phyloP scores from a whole-genome alignment of 2,329 filamentous ascomycete species.

The Colletotrichum orbiculare region DNA sequence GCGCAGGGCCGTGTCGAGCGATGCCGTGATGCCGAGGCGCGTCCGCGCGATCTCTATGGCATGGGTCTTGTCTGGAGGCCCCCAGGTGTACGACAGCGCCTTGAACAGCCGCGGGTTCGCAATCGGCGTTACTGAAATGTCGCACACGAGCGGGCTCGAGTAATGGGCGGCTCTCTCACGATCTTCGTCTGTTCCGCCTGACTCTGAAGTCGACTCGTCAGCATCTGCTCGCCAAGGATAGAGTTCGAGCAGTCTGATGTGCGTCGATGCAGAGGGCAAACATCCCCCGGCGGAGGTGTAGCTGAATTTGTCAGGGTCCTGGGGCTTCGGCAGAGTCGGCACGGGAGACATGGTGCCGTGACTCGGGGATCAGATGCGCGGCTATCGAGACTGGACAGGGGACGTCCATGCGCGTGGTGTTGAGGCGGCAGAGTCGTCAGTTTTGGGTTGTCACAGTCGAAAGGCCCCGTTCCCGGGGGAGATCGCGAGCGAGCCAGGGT shows the following conservation, averaged over 20 bases:
- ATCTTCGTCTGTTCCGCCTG: slow-evolving; percentile 11
- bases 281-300: background rate
- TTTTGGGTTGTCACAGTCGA: slow-evolving; percentile 1
- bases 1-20: slow-evolving; percentile 30
- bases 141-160: slow-evolving; percentile 24
- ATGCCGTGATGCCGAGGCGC: slow-evolving; percentile 27
- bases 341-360: slow-evolving; percentile 28
- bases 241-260: slow-evolving; percentile 34
- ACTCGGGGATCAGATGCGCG: slow-evolving; percentile 9
- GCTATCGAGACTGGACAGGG: slow-evolving; percentile 8
- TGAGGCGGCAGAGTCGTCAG: slow-evolving; percentile 13
- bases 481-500: background rate
- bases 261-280: slow-evolving; percentile 26
- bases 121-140: slow-evolving; percentile 18
- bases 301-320: slow-evolving; percentile 4
- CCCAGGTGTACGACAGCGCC: slow-evolving; percentile 44
- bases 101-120: slow-evolving; percentile 37
- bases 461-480: background rate
- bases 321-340: slow-evolving; percentile 13
- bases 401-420: slow-evolving; percentile 1
- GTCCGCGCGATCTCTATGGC: slow-evolving; percentile 15
- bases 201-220: background rate
- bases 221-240: slow-evolving; percentile 7
- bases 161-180: background rate
- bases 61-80: slow-evolving; percentile 23